Evolutionary conservation across 148 eudicot species (phyloP), one percentile per base, ranked within the genome.

Genomic region (Chenopodium berlandieri): DNA sequence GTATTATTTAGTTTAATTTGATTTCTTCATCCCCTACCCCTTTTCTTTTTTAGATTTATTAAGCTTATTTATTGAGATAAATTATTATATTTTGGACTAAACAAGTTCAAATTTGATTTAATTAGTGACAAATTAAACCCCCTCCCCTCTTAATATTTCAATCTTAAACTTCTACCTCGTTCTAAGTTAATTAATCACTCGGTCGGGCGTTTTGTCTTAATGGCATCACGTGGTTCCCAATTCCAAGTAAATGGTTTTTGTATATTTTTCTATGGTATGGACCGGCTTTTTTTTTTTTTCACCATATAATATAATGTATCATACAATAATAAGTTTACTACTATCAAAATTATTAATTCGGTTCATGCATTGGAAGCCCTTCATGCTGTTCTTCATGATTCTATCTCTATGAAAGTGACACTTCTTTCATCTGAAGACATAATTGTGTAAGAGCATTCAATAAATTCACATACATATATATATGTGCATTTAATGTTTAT

Each of bases 201-300:
- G 95, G 98, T 94, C 95, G 97, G 94, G 91, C 82, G 90, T 84
- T 88, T 94, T 94, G 93, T 92, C 94, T 92, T 94, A 90, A 94
- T 92, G 91, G 95, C 89, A 84, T 90, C 98, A 94, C 97, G 95
- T 94, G 98, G 86, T 86, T 92, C 88, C 91, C 89, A 91, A 85
- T 89, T 92, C 95, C 94, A 88, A 93, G 97, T 89, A 78, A 88
- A 87, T 77, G 81, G 85, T 85, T 86, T 84, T 88, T 88, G 92
- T 91, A 89, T 88, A 90, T 88, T 85, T 86, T 84, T 80, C 79
- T 71, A 77, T 46, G 60, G 72, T n/a, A 47, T 25, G 40, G 31
- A 30, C 76, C n/a, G 64, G 71, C 64, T 70, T 75, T 40, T 40
- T 40, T 73, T n/a, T 69, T 75, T 73, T 71, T 27, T 27, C 30